A percentile compares a stretch with the other conserved stretches of the same genome.
Conservation (phyloP, 108 stramenopile species). For the Epipyxis sp. region DNA sequence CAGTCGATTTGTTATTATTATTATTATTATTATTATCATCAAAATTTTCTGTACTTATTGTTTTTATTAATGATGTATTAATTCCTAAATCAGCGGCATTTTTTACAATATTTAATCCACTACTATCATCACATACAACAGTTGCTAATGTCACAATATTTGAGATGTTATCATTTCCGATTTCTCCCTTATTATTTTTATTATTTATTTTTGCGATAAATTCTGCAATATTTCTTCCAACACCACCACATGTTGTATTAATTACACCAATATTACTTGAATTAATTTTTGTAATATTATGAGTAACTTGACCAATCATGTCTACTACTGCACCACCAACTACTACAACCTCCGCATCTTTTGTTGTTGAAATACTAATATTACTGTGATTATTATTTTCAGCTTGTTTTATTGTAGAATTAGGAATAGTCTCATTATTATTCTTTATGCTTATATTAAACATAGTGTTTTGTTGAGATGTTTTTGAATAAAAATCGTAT, state of each 20-base stretch:
- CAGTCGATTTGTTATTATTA: constrained; percentile 46
- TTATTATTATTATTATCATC: neutral
- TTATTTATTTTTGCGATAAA: constrained; percentile 52
- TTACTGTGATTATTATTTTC: neutral
- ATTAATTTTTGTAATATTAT: constrained; percentile 42
- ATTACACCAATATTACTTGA: constrained; percentile 50
- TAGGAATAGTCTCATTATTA: constrained; percentile 6
- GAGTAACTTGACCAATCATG: constrained; percentile 58
- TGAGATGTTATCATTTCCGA: no score
- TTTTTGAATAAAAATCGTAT: no score
- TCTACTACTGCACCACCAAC: constrained; percentile 79
- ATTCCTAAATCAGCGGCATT: constrained; percentile 54
- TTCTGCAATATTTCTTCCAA: constrained; percentile 57
- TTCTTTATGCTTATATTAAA: neutral
- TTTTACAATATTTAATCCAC: constrained; percentile 57
- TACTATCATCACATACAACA: constrained; percentile 67
- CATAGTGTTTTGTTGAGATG: constrained; percentile 33
- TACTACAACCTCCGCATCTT: constrained; percentile 61
- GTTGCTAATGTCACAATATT: constrained; percentile 67
- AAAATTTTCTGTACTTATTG: constrained; percentile 22
- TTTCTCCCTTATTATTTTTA: no score
- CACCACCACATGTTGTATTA: constrained; percentile 44
- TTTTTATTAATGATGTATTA: constrained; percentile 12
- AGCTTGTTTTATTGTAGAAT: neutral
- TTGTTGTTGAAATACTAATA: neutral